Evolutionary conservation across 2,329 filamentous ascomycete genomes (phyloP), one percentile per base, ranked within the genome.

Genomic region (Esteya vermicola): DNA sequence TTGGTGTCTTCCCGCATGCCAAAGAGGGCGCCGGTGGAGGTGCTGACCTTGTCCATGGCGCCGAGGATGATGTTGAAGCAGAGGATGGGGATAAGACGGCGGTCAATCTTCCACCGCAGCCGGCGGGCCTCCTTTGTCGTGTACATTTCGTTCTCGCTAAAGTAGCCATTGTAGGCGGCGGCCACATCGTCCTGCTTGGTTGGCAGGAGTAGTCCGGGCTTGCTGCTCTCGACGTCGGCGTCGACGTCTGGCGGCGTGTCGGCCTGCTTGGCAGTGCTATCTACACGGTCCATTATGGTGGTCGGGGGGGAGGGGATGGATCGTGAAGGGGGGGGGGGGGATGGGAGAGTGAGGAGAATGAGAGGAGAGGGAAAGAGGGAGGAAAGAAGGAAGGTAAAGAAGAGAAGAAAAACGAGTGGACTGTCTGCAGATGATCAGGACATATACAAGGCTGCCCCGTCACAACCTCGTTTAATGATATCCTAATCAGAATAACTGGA

Each of bases 71-170:
- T 45, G 37, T 53, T 54, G 41, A 53, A 52, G 53, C 56, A 59
- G 9, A 64, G 51, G 20, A 61, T 52, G 1, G 61, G 61, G 7
- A 64, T 53, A 7, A 64, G 50, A 21, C 57, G 53, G 13, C 57
- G 38, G 47, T 64, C 61, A 14, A 63, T 48, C 48, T 63, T 63
- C 53, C 61, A 61, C 31, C 60, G 47, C 23, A 63, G 48, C 20
- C 46, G 38, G n/a, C 23, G 36, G 32, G 48, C 49, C 25, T 48
- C 54, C 31, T 48, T 43, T 2, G 32, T 27, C 1, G 51, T 50
- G 39, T 58, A 58, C 1, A 50, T 47, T 39, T 56, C 47, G 31
- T 52, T 49, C n/a, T 51, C 47, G 21, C 42, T 9, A 19, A 43
- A 41, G 21, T 39, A 39, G 31, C 41, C 31, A 8, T 38, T 39